Evolutionary conservation across 2,329 filamentous ascomycete species (phyloP), one percentile per base, ranked within the genome.

Genomic region (Cylindrodendrum hubeiense): DNA sequence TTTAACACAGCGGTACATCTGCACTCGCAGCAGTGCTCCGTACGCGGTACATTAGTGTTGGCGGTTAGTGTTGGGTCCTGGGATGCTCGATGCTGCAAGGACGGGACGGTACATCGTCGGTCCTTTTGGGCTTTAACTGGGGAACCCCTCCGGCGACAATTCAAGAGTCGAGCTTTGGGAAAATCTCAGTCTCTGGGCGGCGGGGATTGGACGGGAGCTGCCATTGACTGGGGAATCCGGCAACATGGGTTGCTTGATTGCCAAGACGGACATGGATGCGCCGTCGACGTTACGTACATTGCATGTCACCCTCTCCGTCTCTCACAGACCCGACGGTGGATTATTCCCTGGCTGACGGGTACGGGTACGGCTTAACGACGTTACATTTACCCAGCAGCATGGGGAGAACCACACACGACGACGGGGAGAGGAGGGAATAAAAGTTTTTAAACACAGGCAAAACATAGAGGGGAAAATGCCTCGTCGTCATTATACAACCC

Each of bases 401-500:
- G 22, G 22, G 39, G 22, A 43, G 52, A 33, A 22, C 44, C 33
- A 44, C 21, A 26, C 24, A 30, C 12, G 13, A 19, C 39, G 37
- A 26, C 41, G 44, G 22, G 15, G 28, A 51, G 37, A 57, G 46
- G 37, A 57, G 46, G 52, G 39, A 57, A 55, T 50, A 41, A 26
- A 44, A 12, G 12, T 17, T 9, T 13, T 13, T 5, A 5, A 10
- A 13, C 17, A 39, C 46, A 19, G 24, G 24, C 30, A 28, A 30
- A 47, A 4, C 12, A 19, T n/a, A 55, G 52, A 34, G 26, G 19
- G 55, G 49, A 8, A 64, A 64, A 64, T 64, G 55, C 55, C 61
- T 64, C 61, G 61, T 46, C 28, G 28, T 33, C 26, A 13, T 39
- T 22, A 6, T 13, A 39, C 37, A 3, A 7, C 13, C 15, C 37